Evolutionary conservation across 2,329 filamentous ascomycete genomes (phyloP), one percentile per base, ranked within the genome.

Genomic region (Colletotrichum sp.): DNA sequence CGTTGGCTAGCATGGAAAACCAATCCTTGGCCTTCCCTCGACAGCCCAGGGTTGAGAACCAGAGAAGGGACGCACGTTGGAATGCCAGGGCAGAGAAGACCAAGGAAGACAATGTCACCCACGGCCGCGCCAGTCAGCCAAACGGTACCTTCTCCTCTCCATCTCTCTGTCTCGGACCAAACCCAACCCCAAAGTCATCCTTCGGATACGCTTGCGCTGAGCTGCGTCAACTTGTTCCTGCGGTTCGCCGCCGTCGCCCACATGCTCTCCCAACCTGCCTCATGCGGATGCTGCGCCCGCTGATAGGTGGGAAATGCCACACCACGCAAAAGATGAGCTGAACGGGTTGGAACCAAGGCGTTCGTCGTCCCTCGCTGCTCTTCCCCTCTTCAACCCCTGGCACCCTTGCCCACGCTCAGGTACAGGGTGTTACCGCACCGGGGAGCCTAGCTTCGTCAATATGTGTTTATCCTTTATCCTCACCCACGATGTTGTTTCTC

Each of bases 301-400:
- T 80, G 80, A 82, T 82, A 82, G 81, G 81, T 79, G 79, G 78
- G 77, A 78, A 75, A 32, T 76, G 74, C 65, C 66, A 69, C 75
- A 44, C 55, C 63, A 63, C 36, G 69, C 64, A 49, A 55, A 16
- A 71, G 24, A 78, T 69, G 75, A 72, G 65, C 71, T 55, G 71
- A 71, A 75, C 12, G 10, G 64, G 44, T 63, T 64, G 49, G 74
- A 64, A 60, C 68, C 59, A 71, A 39, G 65, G 60, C 72, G 26
- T 44, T 70, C 21, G 60, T 49, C 26, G 64, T 64, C 52, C 49
- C 74, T 68, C 65, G 55, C 49, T 76, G 62, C 32, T 16, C 55
- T 59, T 44, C 28, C 34, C 30, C 70, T 39, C 34, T 32, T 6
- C 63, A 62, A 62, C 28, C 64, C 71, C 15, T 63, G 60, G 32